Conservation (phyloP, 495 filamentous ascomycete genomes). For the Hyaloscypha hepaticicola region DNA sequence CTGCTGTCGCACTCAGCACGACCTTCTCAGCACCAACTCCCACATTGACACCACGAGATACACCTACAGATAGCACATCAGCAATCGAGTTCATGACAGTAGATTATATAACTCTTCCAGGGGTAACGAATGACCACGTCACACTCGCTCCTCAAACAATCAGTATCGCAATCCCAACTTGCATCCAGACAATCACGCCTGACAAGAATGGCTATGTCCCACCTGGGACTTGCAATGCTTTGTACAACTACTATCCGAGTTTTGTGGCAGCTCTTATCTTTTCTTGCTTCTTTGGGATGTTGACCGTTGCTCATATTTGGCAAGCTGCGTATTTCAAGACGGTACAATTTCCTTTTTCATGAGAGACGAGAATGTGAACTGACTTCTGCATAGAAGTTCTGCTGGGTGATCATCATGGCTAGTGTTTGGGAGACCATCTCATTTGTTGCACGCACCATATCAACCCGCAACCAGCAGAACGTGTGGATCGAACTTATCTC, state of each 20-base stretch:
- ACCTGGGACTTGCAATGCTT: slow-evolving; percentile 39
- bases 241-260: slow-evolving; percentile 41
- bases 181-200: slow-evolving; percentile 34
- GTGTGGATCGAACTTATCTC: slow-evolving; percentile 27
- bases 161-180: slow-evolving; percentile 31
- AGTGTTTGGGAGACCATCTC: slow-evolving; percentile 36
- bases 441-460: slow-evolving; percentile 38
- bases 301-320: slow-evolving; percentile 38
- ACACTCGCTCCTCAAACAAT: slow-evolving; percentile 30
- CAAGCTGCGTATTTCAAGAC: slow-evolving; percentile 42
- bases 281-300: slow-evolving; percentile 41
- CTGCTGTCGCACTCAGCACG: slow-evolving; percentile 5
- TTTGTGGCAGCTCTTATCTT: slow-evolving; percentile 34
- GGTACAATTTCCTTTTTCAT: slow-evolving; percentile 13
- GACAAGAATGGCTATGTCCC: slow-evolving; percentile 43
- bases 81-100: slow-evolving; percentile 30
- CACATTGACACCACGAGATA: background rate
- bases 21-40: slow-evolving; percentile 1
- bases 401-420: slow-evolving; percentile 53
- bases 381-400: slow-evolving; percentile 41
- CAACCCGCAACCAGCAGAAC: slow-evolving; percentile 40
- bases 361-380: background rate
- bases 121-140: slow-evolving; percentile 30
- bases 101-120: slow-evolving; percentile 28
- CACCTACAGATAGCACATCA: background rate